phyloP scores from a whole-genome alignment of 768 basidiomycete species.

The Leccinum boreale region DNA sequence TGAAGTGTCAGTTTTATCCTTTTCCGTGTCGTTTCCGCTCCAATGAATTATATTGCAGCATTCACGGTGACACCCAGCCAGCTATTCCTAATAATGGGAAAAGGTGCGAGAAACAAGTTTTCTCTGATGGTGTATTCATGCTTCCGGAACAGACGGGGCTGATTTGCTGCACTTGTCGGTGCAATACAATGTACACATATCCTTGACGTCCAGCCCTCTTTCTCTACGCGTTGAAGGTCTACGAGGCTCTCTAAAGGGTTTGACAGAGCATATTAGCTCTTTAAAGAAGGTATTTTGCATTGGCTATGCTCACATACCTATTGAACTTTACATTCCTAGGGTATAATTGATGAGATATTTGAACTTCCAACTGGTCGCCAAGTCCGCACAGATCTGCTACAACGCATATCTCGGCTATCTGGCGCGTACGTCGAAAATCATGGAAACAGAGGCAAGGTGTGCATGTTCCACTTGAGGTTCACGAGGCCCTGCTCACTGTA shows the following conservation, averaged over 20 bases:
- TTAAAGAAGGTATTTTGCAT: slow-evolving; percentile 45
- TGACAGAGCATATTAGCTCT: slow-evolving; percentile 43
- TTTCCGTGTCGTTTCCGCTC: slow-evolving; percentile 1
- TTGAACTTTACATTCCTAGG: slow-evolving; percentile 9
- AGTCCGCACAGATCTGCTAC: slow-evolving; percentile 48
- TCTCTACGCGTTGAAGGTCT: slow-evolving; percentile 58
- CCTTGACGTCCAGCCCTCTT: slow-evolving; percentile 54
- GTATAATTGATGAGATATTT: slow-evolving; percentile 31
- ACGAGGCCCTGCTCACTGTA: neutral
- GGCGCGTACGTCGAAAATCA: slow-evolving; percentile 60
- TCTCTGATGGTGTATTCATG: slow-evolving; percentile 5
- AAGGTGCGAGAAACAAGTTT: slow-evolving; percentile 40
- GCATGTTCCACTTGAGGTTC: neutral
- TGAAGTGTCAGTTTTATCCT: slow-evolving; percentile 40
- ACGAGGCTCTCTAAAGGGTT: slow-evolving; percentile 45
- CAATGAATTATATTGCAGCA: slow-evolving; percentile 34
- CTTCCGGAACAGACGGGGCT: slow-evolving; percentile 50
- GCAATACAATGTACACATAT: slow-evolving; percentile 59
- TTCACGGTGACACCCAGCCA: slow-evolving; percentile 56
- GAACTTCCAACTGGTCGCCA: slow-evolving; percentile 43
- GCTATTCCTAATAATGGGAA: slow-evolving; percentile 70
- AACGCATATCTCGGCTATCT: slow-evolving; percentile 64
- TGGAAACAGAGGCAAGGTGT: slow-evolving; percentile 45
- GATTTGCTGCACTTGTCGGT: slow-evolving; percentile 59
- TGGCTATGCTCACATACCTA: neutral